A percentile compares a stretch with the other conserved stretches of the same genome.
Conservation (phyloP, 1,284 basidiomycete species). For the Fomitopsis pinicola region DNA sequence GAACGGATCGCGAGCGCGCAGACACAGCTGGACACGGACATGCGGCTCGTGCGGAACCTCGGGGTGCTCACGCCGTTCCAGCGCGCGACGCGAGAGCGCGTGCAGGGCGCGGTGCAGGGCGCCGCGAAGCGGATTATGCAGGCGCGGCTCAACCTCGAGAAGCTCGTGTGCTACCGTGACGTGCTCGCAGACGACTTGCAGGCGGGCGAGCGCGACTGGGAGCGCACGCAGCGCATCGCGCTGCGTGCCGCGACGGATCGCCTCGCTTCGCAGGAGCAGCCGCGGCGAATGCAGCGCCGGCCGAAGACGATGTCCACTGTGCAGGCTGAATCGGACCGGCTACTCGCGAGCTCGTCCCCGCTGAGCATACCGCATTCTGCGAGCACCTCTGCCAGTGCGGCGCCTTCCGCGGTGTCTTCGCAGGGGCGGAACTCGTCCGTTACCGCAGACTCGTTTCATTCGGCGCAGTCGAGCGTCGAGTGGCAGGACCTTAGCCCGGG, state of each 20-base stretch:
- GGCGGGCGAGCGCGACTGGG: constrained; percentile 69
- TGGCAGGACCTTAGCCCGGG: constrained; percentile 14
- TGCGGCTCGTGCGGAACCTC: constrained; percentile 80
- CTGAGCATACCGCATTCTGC: constrained; percentile 15
- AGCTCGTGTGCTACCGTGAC: constrained; percentile 69
- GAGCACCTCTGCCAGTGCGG: constrained; percentile 8
- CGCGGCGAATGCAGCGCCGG: constrained; percentile 27
- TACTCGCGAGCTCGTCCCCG: constrained; percentile 12
- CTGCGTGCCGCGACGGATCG: constrained; percentile 68
- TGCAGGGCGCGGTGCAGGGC: constrained; percentile 60
- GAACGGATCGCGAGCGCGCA: constrained; percentile 52
- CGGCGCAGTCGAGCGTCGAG: constrained; percentile 41
- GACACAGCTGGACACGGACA: constrained; percentile 62
- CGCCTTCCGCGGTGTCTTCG: constrained; percentile 13
- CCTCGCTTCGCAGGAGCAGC: constrained; percentile 46
- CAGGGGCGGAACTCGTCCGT: constrained; percentile 39
- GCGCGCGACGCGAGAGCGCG: constrained; percentile 72
- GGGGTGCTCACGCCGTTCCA: constrained; percentile 86
- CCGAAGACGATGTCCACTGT: constrained; percentile 25
- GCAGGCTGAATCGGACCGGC: constrained; percentile 19
- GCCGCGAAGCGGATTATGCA: constrained; percentile 64
- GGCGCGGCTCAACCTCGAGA: constrained; percentile 71
- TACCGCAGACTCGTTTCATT: constrained; percentile 57
- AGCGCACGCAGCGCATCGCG: constrained; percentile 63
- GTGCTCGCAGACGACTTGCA: constrained; percentile 72